phyloP scores from a whole-genome alignment of 768 basidiomycete genomes.

The Rhodotorula taiwanensis region DNA sequence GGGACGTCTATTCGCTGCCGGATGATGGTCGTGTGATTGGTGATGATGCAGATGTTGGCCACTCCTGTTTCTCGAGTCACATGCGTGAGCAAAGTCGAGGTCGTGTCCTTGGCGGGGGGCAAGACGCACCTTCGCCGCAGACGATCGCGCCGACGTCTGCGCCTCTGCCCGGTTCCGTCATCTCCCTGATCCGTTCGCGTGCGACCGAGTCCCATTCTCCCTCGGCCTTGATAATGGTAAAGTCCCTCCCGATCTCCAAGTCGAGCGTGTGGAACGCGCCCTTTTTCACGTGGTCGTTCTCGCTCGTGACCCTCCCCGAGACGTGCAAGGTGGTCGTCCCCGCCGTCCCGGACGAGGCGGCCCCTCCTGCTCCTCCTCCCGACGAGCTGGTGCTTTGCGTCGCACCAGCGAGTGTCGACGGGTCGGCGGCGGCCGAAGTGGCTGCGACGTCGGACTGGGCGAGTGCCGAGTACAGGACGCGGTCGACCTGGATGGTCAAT shows the following conservation, averaged over 20 bases:
- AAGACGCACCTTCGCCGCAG: constrained; percentile 69
- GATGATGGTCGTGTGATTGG: constrained; percentile 93
- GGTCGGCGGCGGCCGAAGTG: constrained; percentile 50
- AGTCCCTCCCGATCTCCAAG: constrained; percentile 80
- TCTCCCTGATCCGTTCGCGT: constrained; percentile 69
- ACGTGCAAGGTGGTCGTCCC: constrained; percentile 60
- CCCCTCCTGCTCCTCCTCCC: too few relatives aligned
- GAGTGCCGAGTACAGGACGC: constrained; percentile 72
- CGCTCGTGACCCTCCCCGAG: constrained; percentile 72
- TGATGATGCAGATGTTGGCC: constrained; percentile 87
- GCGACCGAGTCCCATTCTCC: constrained; percentile 91
- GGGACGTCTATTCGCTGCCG: constrained; percentile 79
- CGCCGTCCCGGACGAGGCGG: constrained; percentile 45
- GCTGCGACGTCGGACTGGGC: constrained; percentile 47
- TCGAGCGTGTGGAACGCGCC: constrained; percentile 94
- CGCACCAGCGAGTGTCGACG: constrained; percentile 38
- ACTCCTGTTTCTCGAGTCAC: constrained; percentile 50
- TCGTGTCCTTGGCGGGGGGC: not conserved
- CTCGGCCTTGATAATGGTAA: constrained; percentile 71
- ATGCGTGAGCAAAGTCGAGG: not conserved
- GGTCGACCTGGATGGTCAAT: constrained; percentile 73
- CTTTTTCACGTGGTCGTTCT: constrained; percentile 82
- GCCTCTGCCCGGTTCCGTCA: constrained; percentile 84
- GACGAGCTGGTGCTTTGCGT: constrained; percentile 43
- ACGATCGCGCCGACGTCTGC: constrained; percentile 95